Base-by-base conservation (phyloP, 176 grass and related monocot species). In the Eremochloa ophiuroides region DNA sequence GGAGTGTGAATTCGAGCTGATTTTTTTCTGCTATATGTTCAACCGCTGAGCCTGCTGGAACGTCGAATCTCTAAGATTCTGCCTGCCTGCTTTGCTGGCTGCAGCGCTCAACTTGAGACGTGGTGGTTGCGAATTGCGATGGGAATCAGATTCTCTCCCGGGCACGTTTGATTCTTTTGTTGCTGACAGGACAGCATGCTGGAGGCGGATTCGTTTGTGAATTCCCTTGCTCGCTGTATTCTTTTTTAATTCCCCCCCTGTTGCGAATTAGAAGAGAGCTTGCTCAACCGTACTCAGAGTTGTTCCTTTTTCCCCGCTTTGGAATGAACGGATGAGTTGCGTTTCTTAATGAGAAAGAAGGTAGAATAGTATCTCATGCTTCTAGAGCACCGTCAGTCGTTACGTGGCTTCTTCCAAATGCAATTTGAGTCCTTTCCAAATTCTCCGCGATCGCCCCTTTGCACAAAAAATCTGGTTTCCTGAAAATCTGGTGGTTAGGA, bases 401-500 rank as follows among this genome's bases (percentile, higher is more conserved):
- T 70, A 34, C 44, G 50, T 80, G 63, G 20, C 76, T 80, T 81
- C 39, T 26, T 53, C 3, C 15, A 33, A 40, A 65, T 29, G 34
- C 34, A 64, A 35, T 81, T 43, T 2, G 15, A 43, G 30, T 28
- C 29, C 0, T 44, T 43, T 76, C 18, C 53, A 48, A 69, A 62
- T 69, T 84, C 62, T 47, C 16, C 7, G 15, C 15, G 9, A 61
- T 63, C 38, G 23, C 66, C 4, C 30, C 13, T 66, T 53, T 42
- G 18, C 10, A 18, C 23, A n/a, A 61, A 46, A 11, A 16, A 26
- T 66, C 22, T 82, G 84, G 8, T 28, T 85, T 77, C 66, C 47
- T 47, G 44, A 71, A 78, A 73, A 61, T 78, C 73, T 33, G 66
- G 73, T 89, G 56, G 78, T 68, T 86, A 68, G 13, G 73, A 82